These are phyloP conservation scores for Lasiosphaeris hirsuta DNA, from an alignment of 495 filamentous ascomycete genomes.

Conservation along the genomic window DNA sequence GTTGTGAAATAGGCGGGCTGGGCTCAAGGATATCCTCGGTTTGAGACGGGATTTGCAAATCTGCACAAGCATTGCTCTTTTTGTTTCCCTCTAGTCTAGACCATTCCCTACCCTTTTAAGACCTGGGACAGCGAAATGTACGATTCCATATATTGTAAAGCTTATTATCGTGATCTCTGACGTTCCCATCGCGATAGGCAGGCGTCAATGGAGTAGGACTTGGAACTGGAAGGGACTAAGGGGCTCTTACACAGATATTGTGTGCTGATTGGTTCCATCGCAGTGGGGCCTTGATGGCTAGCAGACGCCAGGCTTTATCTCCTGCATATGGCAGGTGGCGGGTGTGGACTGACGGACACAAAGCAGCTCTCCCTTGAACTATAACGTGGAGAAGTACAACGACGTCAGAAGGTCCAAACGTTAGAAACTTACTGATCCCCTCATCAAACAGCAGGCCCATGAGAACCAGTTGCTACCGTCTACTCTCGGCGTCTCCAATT, in stretches of 20 bases:
- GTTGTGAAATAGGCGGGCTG: too few species aligned
- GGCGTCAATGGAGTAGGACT: background rate
- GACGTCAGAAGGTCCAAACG: background rate
- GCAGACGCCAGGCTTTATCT: background rate
- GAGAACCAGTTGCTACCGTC: background rate
- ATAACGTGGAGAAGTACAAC: background rate
- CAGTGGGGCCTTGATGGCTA: background rate
- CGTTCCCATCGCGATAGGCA: background rate
- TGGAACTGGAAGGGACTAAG: background rate
- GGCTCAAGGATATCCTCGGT: background rate
- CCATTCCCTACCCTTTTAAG: too few species aligned
- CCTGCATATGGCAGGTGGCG: background rate
- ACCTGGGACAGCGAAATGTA: too few species aligned
- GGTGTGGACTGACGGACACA: too few species aligned
- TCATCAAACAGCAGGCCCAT: conserved; percentile 5
- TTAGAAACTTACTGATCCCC: background rate
- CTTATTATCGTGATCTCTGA: background rate
- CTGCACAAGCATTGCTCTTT: background rate
- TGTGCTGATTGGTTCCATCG: conserved; percentile 1
- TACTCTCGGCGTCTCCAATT: conserved; percentile 2
- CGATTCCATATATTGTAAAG: background rate
- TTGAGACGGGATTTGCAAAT: too few species aligned
- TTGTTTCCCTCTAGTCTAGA: background rate
- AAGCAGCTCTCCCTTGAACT: background rate
- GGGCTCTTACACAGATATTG: background rate